Base-by-base conservation (phyloP, 2,329 filamentous ascomycete genomes). In the Chrysosphaeria jannelii region DNA sequence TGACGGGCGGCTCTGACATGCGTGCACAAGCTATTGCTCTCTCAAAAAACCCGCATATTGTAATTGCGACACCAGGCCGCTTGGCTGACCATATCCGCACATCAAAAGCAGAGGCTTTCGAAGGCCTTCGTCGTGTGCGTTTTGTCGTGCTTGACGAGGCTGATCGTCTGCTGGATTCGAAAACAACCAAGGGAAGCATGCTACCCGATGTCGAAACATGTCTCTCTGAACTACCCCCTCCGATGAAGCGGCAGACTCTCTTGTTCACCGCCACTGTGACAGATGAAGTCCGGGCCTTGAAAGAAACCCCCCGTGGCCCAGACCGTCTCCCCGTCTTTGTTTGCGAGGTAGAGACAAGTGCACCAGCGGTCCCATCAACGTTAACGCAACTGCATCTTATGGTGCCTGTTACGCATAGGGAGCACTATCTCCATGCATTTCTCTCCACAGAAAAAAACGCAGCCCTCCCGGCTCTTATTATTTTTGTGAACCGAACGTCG, bases 251-350 rank as follows among this genome's bases (percentile, higher is more conserved):
- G n/a, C 79, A 97, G 43, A 97, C 81, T 0, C 60, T 89, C 10
- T 59, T 97, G 3, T 97, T 97, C 47, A 97, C 85, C 6, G 85
- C 85, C 10, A 97, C 85, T 2, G 66, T 97, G 20, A 93, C 85
- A 0, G 65, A 75, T 3, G 81, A 93, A 47, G 78, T 97, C 4
- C 63, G 75, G 23, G 74, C 75, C 3, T 47, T 93, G 28, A 85
- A 89, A 43, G 59, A 70, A 28, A 60, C 74, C 47, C 67, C 75
- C 6, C 51, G 60, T 19, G 54, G 63, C 20, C 53, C 62, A 2
- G 63, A 62, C 24, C 69, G 72, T 30, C 63, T 61, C 24, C 68
- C 75, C 2, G 65, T 89, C 18, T 90, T 81, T 43, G 61, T 93
- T 21, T 89, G 75, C 36, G 81, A 97, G 45, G 62, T 81, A 20